These are phyloP conservation scores for Rhizopus delemar DNA, from an alignment of 371 early-diverging fungal species.

Conservation along the genomic window DNA sequence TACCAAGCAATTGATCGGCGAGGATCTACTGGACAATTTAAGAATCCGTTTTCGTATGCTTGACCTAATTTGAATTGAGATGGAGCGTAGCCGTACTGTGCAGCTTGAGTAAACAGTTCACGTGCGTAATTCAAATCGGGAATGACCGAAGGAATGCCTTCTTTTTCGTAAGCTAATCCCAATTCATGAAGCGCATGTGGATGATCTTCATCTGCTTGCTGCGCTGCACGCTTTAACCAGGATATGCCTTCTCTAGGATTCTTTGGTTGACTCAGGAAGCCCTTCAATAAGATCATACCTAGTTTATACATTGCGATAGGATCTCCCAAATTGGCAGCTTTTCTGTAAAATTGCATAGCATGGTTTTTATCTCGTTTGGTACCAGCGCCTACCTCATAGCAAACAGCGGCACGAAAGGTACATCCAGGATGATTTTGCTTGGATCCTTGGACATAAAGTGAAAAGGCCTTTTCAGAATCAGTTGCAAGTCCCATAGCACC, in stretches of 20 bases:
- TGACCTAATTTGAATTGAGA: constrained; percentile 92
- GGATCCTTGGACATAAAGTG: constrained; percentile 88
- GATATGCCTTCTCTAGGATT: constrained; percentile 88
- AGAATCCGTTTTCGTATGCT: constrained; percentile 91
- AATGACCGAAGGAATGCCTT: constrained; percentile 74
- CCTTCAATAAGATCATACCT: constrained; percentile 83
- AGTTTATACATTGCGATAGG: constrained; percentile 95
- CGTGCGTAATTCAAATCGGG: constrained; percentile 85
- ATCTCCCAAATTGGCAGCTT: constrained; percentile 93
- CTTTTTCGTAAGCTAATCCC: constrained; percentile 84
- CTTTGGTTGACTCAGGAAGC: constrained; percentile 65
- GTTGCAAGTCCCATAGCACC: constrained; percentile 72
- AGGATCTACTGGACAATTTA: constrained; percentile 89
- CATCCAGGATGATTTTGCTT: constrained; percentile 92
- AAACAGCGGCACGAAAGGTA: constrained; percentile 93
- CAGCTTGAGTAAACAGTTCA: constrained; percentile 89
- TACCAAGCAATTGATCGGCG: constrained; percentile 95
- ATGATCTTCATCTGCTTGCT: constrained; percentile 83
- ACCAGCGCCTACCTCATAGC: constrained; percentile 94
- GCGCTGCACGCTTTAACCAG: constrained; percentile 92
- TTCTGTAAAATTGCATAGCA: constrained; percentile 90
- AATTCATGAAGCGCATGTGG: constrained; percentile 95
- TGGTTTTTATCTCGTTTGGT: constrained; percentile 82
- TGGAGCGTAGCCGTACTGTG: constrained; percentile 90
- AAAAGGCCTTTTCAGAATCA: constrained; percentile 90